phyloP scores from a whole-genome alignment of 1,284 basidiomycete genomes.

The Puccinia polysora region DNA sequence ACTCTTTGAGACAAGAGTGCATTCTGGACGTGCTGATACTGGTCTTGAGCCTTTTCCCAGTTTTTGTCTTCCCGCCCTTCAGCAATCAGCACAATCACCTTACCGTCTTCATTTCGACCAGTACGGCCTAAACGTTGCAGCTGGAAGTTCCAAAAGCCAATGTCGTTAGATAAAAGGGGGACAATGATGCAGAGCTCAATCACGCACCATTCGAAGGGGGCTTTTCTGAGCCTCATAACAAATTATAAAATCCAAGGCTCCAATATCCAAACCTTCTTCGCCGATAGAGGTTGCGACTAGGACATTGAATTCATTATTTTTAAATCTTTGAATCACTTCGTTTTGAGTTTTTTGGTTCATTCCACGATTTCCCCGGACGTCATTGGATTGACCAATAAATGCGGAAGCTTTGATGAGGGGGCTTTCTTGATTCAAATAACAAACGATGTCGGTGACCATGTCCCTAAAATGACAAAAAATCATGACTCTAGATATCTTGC shows the following conservation, averaged over 20 bases:
- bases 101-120: slow-evolving; percentile 83
- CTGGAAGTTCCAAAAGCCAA: slow-evolving; percentile 55
- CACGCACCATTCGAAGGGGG: slow-evolving; percentile 83
- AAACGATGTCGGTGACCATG: slow-evolving; percentile 84
- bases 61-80: slow-evolving; percentile 86
- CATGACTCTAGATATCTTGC: slow-evolving; percentile 74
- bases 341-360: slow-evolving; percentile 87
- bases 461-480: slow-evolving; percentile 87
- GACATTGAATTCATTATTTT: slow-evolving; percentile 79
- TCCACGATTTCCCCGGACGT: slow-evolving; percentile 80
- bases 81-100: slow-evolving; percentile 86
- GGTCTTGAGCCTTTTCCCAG: slow-evolving; percentile 81
- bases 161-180: neutral
- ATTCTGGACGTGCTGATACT: slow-evolving; percentile 83
- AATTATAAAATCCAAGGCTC: slow-evolving; percentile 93
- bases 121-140: slow-evolving; percentile 94
- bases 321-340: slow-evolving; percentile 61
- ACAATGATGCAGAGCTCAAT: neutral
- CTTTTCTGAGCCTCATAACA: slow-evolving; percentile 97
- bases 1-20: slow-evolving; percentile 78
- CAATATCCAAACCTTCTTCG: slow-evolving; percentile 98
- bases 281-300: slow-evolving; percentile 95
- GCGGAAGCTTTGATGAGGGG: slow-evolving; percentile 71
- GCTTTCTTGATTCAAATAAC: slow-evolving; percentile 60
- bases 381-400: slow-evolving; percentile 86